Evolutionary conservation across 106 monocot species (phyloP).

Genomic region (Iris macrosiphon): DNA sequence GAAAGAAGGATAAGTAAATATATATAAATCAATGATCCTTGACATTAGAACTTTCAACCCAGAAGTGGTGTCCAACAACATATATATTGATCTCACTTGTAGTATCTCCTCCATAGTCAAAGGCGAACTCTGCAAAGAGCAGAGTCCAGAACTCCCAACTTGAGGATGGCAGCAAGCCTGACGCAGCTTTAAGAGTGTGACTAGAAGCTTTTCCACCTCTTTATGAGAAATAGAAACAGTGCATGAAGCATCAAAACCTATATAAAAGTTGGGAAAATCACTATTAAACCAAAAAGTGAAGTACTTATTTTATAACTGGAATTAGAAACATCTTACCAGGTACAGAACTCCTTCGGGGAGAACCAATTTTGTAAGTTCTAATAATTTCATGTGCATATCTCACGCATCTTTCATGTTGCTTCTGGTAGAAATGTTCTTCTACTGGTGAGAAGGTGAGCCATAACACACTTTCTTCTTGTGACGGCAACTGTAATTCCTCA

Average conservation of each 20-base stretch:
- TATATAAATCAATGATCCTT: too few relatives aligned
- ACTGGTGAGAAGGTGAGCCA: slow-evolving; percentile 86
- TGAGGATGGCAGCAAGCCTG: slow-evolving; percentile 99
- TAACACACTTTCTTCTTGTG: slow-evolving; percentile 65
- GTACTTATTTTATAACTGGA: too few relatives aligned
- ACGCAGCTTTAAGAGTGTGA: slow-evolving; percentile 85
- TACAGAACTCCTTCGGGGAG: slow-evolving; percentile 13
- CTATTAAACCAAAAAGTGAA: not conserved
- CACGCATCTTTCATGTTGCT: slow-evolving; percentile 87
- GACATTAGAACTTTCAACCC: not conserved
- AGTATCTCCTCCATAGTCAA: slow-evolving; percentile 97
- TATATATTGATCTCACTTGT: slow-evolving; percentile 35
- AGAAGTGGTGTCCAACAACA: not conserved
- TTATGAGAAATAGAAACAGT: slow-evolving; percentile 54
- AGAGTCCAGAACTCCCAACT: slow-evolving; percentile 93
- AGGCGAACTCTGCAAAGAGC: slow-evolving; percentile 85
- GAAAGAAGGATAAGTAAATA: not conserved
- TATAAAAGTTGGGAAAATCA: slow-evolving; percentile 4
- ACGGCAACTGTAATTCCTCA: slow-evolving; percentile 80
- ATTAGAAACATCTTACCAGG: too few relatives aligned
- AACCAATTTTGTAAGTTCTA: slow-evolving; percentile 42
- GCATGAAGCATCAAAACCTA: slow-evolving; percentile 34
- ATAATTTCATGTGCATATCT: slow-evolving; percentile 69
- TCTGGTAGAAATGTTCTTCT: slow-evolving; percentile 98
- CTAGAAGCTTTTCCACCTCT: slow-evolving; percentile 67